phyloP scores from a whole-genome alignment of 176 grass and related monocot species.

The Carex pumila region DNA sequence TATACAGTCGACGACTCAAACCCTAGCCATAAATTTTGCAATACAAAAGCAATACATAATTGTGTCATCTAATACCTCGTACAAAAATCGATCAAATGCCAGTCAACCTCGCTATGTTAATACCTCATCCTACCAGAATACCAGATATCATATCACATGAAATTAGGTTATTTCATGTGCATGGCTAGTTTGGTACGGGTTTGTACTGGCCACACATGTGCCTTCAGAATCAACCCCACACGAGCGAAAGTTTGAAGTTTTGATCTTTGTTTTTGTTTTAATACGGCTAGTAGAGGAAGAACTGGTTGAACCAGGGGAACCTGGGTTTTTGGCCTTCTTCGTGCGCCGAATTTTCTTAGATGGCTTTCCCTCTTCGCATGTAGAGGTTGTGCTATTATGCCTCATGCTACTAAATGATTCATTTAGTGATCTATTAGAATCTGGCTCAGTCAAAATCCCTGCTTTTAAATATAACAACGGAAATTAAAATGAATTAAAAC shows the following conservation, averaged over 20 bases:
- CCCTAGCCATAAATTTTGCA: neutral
- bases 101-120: conserved; percentile 22
- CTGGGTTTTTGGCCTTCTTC: conserved; percentile 10
- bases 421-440: neutral
- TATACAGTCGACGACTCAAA: neutral
- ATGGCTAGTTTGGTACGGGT: neutral
- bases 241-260: neutral
- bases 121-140: neutral
- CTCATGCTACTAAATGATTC: neutral
- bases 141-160: neutral
- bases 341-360: conserved; percentile 13
- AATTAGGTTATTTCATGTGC: conserved; percentile 1
- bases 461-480: neutral
- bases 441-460: conserved; percentile 3
- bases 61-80: neutral
- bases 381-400: conserved; percentile 1
- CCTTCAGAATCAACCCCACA: conserved; percentile 9
- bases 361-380: neutral
- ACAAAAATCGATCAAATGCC: neutral
- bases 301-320: neutral
- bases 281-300: neutral
- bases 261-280: neutral
- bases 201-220: neutral
- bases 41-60: neutral
- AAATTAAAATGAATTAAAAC: neutral